phyloP scores from a whole-genome alignment of 163 green algal species.

The Chloroidium sp. region DNA sequence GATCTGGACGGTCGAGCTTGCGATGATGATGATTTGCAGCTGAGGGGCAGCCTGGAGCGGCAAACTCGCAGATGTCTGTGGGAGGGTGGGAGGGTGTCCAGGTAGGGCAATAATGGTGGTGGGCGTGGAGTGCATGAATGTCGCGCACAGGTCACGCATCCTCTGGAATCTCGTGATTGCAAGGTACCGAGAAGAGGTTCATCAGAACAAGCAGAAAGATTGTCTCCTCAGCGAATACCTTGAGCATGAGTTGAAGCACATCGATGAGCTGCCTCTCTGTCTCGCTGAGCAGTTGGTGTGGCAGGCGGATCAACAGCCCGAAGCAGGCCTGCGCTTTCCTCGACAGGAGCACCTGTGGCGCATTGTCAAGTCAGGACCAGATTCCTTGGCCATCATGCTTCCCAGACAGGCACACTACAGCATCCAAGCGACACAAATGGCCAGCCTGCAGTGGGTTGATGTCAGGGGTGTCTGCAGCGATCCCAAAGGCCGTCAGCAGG shows the following conservation, averaged over 20 bases:
- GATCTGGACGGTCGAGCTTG: slow-evolving; percentile 2
- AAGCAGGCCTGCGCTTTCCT: not conserved
- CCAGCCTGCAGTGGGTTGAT: not conserved
- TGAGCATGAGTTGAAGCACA: slow-evolving; percentile 13
- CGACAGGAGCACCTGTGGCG: slow-evolving; percentile 10
- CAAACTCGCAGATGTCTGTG: not conserved
- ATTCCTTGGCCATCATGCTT: not conserved
- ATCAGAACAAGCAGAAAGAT: not conserved
- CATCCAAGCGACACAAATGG: not conserved
- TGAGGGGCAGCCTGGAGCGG: slow-evolving; percentile 9
- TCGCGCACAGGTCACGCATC: not conserved
- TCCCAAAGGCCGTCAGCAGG: slow-evolving; percentile 9
- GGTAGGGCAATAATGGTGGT: no score
- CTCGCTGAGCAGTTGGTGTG: not conserved
- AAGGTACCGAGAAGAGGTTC: not conserved
- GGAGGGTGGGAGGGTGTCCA: no score
- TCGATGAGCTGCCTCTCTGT: slow-evolving; percentile 8
- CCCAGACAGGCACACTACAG: not conserved
- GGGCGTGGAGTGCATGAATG: not conserved
- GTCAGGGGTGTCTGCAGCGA: slow-evolving; percentile 5
- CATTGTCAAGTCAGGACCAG: not conserved
- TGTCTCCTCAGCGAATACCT: not conserved
- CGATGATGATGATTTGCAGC: slow-evolving; percentile 14
- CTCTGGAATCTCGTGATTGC: not conserved
- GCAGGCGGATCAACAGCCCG: slow-evolving; percentile 11